Conservation (phyloP, 495 filamentous ascomycete species). For the Penicillium chermesinum region DNA sequence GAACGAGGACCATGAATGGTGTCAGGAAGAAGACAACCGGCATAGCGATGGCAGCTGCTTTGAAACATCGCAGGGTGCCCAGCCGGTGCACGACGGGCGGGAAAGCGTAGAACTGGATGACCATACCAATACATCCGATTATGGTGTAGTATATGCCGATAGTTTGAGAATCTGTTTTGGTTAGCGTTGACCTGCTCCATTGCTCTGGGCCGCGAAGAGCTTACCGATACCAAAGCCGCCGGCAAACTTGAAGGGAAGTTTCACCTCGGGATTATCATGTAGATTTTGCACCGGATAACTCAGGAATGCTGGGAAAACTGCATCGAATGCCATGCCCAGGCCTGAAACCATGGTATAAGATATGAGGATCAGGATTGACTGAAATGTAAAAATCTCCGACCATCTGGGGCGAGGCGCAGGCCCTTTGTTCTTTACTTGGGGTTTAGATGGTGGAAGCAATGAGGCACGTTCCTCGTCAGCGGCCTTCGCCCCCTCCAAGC, state of each 20-base stretch:
- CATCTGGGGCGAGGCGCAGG: constrained; percentile 43
- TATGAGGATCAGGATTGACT: constrained; percentile 70
- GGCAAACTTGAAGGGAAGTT: constrained; percentile 71
- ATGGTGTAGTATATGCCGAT: constrained; percentile 76
- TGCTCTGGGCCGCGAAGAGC: constrained; percentile 1
- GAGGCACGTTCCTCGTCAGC: constrained; percentile 39
- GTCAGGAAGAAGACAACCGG: constrained; percentile 68
- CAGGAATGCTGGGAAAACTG: constrained; percentile 75
- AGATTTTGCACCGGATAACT: constrained; percentile 60
- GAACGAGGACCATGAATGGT: constrained; percentile 65
- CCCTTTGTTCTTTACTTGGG: constrained; percentile 12
- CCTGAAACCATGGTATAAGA: constrained; percentile 71
- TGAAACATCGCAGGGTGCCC: constrained; percentile 67
- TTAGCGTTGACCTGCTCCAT: not conserved
- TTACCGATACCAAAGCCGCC: constrained; percentile 67
- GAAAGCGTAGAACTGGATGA: constrained; percentile 77
- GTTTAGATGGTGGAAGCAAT: constrained; percentile 18
- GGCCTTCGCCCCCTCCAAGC: constrained; percentile 7
- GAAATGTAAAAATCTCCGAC: constrained; percentile 64
- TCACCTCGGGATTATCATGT: constrained; percentile 48
- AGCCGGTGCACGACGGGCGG: constrained; percentile 61
- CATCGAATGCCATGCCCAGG: constrained; percentile 74
- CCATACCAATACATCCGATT: constrained; percentile 65
- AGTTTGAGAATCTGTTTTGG: constrained; percentile 45
- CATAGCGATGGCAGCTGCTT: constrained; percentile 53